Evolutionary conservation across 106 monocot species (phyloP), one percentile per base, ranked within the genome.

Genomic region (Dioscorea dumetorum): DNA sequence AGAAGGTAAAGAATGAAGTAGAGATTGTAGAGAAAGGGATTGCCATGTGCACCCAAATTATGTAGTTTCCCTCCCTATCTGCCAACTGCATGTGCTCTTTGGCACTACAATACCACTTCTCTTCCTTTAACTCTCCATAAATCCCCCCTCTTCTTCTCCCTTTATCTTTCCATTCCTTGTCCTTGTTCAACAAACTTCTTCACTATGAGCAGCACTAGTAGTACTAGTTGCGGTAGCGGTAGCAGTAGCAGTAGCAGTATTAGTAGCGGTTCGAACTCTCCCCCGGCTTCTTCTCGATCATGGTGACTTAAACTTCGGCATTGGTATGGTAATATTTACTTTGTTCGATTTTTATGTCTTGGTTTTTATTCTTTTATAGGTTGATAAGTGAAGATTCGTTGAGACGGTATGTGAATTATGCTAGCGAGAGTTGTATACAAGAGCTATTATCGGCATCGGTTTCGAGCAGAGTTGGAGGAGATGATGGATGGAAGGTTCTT

Each of bases 361-460:
- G 68, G 28, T 28, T 28, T 28, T 28, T 28, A 28, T 28, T 28
- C 28, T 28, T 28, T 28, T 3, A 28, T 60, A 88, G 94, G 94
- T 94, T 90, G 19, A 77, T 94, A 17, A 94, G 94, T 51, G 94
- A 90, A 53, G 94, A 94, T 18, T 94, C 94, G 15, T 48, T 94
- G 76, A 73, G 72, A 66, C 84, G 94, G 71, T 94, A 87, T 20
- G 90, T 90, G 57, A 62, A 73, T 1, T 82, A 87, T 35, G 94
- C 94, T 35, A 94, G 94, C 53, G 94, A 94, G 87, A 84, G 80
- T 72, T 90, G 94, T 77, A 80, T 94, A 11, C 94, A 94, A 75
- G 94, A 94, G 69, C 90, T 94, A 22, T 75, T 94, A 1, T 72
- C 86, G 12, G 86, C 89, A n/a, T 87, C 94, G 1, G 82, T 79